These are phyloP conservation scores for Pholiota adiposa DNA, from an alignment of 1,284 basidiomycete genomes.

Conservation along the genomic window DNA sequence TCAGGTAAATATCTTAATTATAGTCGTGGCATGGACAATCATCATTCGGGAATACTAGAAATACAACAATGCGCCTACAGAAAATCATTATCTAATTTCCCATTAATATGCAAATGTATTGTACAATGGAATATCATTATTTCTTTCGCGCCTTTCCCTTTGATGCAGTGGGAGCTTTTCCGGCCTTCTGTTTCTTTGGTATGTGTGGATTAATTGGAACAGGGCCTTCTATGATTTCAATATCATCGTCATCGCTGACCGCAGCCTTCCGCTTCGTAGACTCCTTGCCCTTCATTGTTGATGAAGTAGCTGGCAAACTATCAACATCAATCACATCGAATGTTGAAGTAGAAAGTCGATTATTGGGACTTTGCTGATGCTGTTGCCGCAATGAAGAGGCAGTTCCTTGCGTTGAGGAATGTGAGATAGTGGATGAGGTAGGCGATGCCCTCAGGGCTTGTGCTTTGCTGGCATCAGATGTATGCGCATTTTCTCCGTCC, in stretches of 20 bases:
- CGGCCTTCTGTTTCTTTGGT: conserved; percentile 44
- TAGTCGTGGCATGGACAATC: too few species aligned
- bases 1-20: background rate
- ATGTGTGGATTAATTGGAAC: conserved; percentile 30
- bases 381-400: conserved; percentile 41
- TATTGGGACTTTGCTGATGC: conserved; percentile 44
- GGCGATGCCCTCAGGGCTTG: conserved; percentile 45
- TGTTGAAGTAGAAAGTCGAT: conserved; percentile 42
- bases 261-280: conserved; percentile 52
- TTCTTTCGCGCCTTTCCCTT: conserved; percentile 37
- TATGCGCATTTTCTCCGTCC: conserved; percentile 21
- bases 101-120: background rate
- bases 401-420: conserved; percentile 47
- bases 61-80: background rate
- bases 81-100: background rate
- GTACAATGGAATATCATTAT: conserved; percentile 10
- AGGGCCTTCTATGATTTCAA: conserved; percentile 58
- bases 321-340: conserved; percentile 50
- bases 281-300: conserved; percentile 18
- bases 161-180: conserved; percentile 39
- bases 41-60: background rate
- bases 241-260: conserved; percentile 52
- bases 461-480: conserved; percentile 19
- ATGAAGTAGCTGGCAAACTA: conserved; percentile 24
- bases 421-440: conserved; percentile 50